Evolutionary conservation across 306 rosid species (phyloP).

Genomic region (Sicyos baderoa): DNA sequence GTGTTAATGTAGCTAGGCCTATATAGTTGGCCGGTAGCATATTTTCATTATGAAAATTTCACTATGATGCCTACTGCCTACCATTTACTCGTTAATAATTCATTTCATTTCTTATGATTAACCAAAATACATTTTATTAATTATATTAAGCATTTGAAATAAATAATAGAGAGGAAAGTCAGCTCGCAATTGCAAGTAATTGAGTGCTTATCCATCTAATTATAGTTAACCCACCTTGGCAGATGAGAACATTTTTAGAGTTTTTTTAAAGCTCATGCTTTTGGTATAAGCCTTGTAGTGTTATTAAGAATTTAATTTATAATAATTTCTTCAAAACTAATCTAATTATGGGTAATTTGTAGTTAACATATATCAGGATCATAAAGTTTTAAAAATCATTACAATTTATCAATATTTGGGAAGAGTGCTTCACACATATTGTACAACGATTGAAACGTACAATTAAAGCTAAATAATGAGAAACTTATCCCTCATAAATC

Average conservation of each 20-base stretch:
- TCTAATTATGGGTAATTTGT: too few species aligned
- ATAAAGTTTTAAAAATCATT: too few species aligned
- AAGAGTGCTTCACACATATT: too few species aligned
- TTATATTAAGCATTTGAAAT: neutral
- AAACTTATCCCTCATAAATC: too few species aligned
- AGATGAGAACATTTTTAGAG: neutral
- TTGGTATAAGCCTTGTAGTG: neutral
- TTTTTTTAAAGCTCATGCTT: neutral
- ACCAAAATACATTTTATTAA: neutral
- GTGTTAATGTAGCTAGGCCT: neutral
- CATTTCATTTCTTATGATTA: neutral
- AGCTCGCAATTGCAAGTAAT: neutral
- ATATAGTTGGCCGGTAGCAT: neutral
- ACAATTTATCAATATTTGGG: too few species aligned
- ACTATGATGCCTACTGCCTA: neutral
- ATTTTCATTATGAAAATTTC: neutral
- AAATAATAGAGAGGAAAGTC: neutral
- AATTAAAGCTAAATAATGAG: too few species aligned
- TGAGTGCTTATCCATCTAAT: neutral
- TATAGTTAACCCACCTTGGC: conserved; percentile 9
- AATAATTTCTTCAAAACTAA: too few species aligned
- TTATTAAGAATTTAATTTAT: neutral
- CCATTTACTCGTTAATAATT: neutral
- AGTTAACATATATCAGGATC: too few species aligned
- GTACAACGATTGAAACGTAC: too few species aligned